A percentile compares a stretch with the other conserved stretches of the same genome.
Conservation (phyloP, 2,329 filamentous ascomycete species). For the Tolypocladium amazonense region DNA sequence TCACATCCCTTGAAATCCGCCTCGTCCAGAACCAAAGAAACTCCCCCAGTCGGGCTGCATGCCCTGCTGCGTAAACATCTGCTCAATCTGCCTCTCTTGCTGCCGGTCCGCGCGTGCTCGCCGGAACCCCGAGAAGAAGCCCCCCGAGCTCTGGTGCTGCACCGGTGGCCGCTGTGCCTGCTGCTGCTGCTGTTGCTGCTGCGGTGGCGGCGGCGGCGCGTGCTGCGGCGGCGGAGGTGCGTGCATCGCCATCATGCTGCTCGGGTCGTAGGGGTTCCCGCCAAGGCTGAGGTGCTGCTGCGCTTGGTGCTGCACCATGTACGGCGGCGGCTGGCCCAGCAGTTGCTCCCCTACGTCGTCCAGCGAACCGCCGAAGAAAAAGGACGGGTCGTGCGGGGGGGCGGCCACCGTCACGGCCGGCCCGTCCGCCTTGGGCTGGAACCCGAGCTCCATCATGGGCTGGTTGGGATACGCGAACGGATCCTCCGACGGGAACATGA, state of each 20-base stretch:
- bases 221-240: slow-evolving; percentile 13
- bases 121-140: slow-evolving; percentile 13
- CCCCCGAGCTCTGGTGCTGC: slow-evolving; percentile 21
- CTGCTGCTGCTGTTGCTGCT: background rate
- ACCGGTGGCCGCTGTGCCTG: slow-evolving; percentile 6
- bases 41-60: slow-evolving; percentile 36
- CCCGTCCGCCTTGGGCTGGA: slow-evolving; percentile 22
- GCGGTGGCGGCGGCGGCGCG: slow-evolving; percentile 2
- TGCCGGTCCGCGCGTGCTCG: slow-evolving; percentile 14
- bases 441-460: slow-evolving; percentile 52
- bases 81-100: slow-evolving; percentile 33
- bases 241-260: slow-evolving; percentile 31
- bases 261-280: slow-evolving; percentile 32
- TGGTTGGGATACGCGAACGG: slow-evolving; percentile 74
- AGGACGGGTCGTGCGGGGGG: slow-evolving; percentile 27
- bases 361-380: slow-evolving; percentile 41
- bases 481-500: slow-evolving; percentile 74
- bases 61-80: slow-evolving; percentile 36
- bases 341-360: slow-evolving; percentile 66
- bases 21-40: slow-evolving; percentile 33
- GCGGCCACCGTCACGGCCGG: slow-evolving; percentile 20
- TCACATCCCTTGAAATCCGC: slow-evolving; percentile 32
- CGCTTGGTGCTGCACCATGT: slow-evolving; percentile 47
- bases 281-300: slow-evolving; percentile 31
- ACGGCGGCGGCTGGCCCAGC: slow-evolving; percentile 60